Conservation (phyloP, 2,329 filamentous ascomycete genomes). For the Xylaria sp. region DNA sequence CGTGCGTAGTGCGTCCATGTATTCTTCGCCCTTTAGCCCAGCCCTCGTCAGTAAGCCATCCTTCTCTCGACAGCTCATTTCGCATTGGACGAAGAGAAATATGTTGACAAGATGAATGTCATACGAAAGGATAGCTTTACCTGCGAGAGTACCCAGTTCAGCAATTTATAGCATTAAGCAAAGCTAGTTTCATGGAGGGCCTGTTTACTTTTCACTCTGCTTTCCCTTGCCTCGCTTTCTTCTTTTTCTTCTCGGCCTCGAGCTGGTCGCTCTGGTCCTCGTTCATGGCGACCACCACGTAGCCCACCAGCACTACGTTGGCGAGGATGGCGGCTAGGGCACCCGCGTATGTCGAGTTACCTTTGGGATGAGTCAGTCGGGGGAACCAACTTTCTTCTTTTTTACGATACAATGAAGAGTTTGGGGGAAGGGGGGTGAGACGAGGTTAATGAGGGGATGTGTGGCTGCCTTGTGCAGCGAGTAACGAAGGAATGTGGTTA, state of each 20-base stretch:
- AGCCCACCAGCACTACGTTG: slow-evolving; percentile 90
- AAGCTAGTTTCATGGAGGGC: neutral
- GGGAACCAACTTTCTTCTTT: neutral
- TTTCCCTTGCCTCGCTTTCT: slow-evolving; percentile 54
- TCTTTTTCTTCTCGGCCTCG: slow-evolving; percentile 54
- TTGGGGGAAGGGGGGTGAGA: neutral
- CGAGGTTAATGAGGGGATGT: neutral
- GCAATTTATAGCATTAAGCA: neutral
- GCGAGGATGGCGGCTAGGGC: slow-evolving; percentile 87
- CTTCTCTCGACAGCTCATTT: neutral
- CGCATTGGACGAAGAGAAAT: neutral
- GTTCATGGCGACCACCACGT: slow-evolving; percentile 89
- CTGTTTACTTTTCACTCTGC: neutral
- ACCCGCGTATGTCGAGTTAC: slow-evolving; percentile 89
- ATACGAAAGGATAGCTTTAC: neutral
- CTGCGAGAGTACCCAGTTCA: neutral
- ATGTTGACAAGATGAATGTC: neutral
- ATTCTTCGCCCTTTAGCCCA: neutral
- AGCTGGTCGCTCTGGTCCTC: slow-evolving; percentile 74
- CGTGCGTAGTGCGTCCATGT: neutral
- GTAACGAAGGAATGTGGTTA: neutral
- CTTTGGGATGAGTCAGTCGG: slow-evolving; percentile 63
- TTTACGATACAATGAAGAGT: neutral
- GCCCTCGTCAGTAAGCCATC: neutral
- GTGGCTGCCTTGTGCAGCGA: neutral